Conservation (phyloP, 192 early-diverging fungal genomes). For the Coemansia sp. region DNA sequence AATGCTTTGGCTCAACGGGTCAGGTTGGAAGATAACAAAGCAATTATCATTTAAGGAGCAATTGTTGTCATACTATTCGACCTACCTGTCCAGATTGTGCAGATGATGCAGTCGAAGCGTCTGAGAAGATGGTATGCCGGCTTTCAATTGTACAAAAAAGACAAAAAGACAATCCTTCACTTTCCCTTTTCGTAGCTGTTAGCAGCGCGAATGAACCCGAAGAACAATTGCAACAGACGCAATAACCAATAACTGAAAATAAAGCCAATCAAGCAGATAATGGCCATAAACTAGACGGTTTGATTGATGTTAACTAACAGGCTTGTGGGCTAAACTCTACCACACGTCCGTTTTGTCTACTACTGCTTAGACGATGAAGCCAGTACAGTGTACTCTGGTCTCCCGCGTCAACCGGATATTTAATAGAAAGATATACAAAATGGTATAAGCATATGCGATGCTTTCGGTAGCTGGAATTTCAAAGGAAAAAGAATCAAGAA, state of each 20-base stretch:
- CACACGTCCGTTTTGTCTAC: background rate
- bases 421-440: background rate
- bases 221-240: background rate
- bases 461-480: background rate
- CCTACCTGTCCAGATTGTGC: slow-evolving; percentile 1
- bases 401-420: background rate
- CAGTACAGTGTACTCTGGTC: background rate
- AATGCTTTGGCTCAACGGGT: background rate
- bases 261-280: background rate
- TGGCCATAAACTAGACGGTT: background rate
- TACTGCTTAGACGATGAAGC: background rate
- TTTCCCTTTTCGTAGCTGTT: background rate
- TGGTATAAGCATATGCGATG: background rate
- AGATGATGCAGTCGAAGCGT: background rate
- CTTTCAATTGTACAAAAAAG: slow-evolving; percentile 5
- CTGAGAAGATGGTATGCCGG: background rate
- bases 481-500: background rate
- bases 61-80: background rate
- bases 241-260: background rate
- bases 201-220: background rate
- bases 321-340: background rate
- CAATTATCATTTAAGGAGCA: background rate
- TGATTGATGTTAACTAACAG: background rate
- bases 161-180: slow-evolving; percentile 2
- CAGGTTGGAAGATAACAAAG: background rate